Evolutionary conservation across 2,329 filamentous ascomycete species (phyloP).

Genomic region (Xylaria sp.): DNA sequence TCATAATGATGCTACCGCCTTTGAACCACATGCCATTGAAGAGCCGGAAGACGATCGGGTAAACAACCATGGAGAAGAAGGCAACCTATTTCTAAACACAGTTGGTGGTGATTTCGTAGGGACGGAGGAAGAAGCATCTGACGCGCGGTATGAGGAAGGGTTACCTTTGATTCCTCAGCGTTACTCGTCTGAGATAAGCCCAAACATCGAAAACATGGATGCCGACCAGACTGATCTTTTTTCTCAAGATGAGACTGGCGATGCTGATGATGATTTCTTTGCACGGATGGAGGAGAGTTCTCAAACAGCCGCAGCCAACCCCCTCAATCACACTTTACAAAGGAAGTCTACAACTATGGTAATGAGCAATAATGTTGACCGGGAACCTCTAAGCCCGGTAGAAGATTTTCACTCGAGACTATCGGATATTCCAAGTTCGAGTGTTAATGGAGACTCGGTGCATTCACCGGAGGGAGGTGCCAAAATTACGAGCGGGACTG

Average conservation of each 20-base stretch:
- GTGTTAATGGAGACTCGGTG: conserved; percentile 41
- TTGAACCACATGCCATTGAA: conserved; percentile 49
- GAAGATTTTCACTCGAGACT: conserved; percentile 37
- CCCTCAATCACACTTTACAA: conserved; percentile 56
- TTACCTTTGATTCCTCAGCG: conserved; percentile 67
- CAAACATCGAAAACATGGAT: conserved; percentile 43
- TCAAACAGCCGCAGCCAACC: conserved; percentile 41
- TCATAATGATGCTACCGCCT: conserved; percentile 54
- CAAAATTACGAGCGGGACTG: conserved; percentile 38
- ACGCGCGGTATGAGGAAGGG: conserved; percentile 76
- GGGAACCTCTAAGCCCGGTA: conserved; percentile 41
- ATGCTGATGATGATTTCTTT: conserved; percentile 71
- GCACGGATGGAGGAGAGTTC: conserved; percentile 56
- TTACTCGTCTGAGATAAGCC: conserved; percentile 43
- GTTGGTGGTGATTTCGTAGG: conserved; percentile 58
- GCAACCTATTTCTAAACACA: conserved; percentile 48
- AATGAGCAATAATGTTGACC: conserved; percentile 54
- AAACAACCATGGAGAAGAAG: conserved; percentile 36
- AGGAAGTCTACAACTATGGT: conserved; percentile 78
- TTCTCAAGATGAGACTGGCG: conserved; percentile 55
- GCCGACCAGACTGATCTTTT: conserved; percentile 51
- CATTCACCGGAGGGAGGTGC: conserved; percentile 39
- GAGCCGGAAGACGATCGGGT: conserved; percentile 49
- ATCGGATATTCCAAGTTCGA: conserved; percentile 26
- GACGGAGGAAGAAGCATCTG: conserved; percentile 56